These are phyloP conservation scores for Pseudogymnoascus sp. DNA, from an alignment of 2,329 filamentous ascomycete genomes.

Conservation along the genomic window DNA sequence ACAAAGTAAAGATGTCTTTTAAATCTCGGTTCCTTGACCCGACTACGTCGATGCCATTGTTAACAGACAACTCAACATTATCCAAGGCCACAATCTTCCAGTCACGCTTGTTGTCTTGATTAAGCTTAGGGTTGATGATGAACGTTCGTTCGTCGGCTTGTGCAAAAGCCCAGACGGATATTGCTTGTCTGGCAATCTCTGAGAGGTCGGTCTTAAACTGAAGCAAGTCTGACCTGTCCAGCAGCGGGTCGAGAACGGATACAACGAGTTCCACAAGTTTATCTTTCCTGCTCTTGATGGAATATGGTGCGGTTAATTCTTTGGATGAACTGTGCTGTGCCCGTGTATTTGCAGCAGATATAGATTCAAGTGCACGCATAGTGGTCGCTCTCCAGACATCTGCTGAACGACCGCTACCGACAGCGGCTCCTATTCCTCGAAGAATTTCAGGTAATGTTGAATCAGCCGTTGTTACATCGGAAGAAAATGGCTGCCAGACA, in stretches of 20 bases:
- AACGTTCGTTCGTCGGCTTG: background rate
- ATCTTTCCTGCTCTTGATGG: background rate
- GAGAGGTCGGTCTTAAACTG: background rate
- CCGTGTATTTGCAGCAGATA: background rate
- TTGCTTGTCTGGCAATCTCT: background rate
- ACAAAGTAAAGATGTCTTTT: background rate
- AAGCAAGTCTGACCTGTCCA: background rate
- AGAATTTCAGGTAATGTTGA: background rate
- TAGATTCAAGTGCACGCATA: background rate
- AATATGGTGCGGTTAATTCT: background rate
- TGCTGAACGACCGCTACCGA: background rate
- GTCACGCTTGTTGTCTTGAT: background rate
- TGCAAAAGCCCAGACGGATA: background rate
- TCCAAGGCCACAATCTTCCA: background rate
- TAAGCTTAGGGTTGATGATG: background rate
- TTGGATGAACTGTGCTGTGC: background rate
- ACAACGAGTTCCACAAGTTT: background rate
- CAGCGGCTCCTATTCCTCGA: background rate
- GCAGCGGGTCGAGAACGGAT: background rate
- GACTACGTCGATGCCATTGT: background rate
- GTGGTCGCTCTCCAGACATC: background rate
- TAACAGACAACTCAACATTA: too few relatives aligned
- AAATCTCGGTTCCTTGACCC: background rate
- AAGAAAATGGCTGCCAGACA: background rate
- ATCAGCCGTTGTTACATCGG: background rate